These are phyloP conservation scores for Arachis stenosperma DNA, from an alignment of 306 rosid species.

Conservation along the genomic window DNA sequence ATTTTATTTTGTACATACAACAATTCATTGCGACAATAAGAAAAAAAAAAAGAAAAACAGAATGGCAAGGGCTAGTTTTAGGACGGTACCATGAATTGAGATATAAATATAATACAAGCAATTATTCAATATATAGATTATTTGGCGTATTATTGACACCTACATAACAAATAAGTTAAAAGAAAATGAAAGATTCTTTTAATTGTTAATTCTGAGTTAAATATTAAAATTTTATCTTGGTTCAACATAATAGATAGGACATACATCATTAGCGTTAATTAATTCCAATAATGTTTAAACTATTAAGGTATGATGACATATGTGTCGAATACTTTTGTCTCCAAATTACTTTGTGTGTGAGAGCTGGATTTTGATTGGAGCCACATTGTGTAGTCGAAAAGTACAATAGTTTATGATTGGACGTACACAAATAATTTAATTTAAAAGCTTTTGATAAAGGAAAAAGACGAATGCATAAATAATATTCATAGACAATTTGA, in stretches of 20 bases:
- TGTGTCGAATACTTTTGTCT: slow-evolving; percentile 11
- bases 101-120: not conserved
- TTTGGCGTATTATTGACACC: slow-evolving; percentile 11
- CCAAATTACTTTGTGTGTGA: slow-evolving; percentile 22
- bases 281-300: slow-evolving; percentile 8
- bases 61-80: slow-evolving; percentile 15
- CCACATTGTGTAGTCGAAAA: slow-evolving; percentile 21
- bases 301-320: slow-evolving; percentile 32
- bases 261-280: slow-evolving; percentile 8
- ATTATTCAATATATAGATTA: slow-evolving; percentile 7
- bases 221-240: slow-evolving; percentile 10
- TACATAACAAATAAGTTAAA: not conserved
- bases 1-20: too few relatives aligned
- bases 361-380: slow-evolving; percentile 42
- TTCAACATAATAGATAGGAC: not conserved
- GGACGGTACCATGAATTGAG: slow-evolving; percentile 21
- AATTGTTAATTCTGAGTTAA: not conserved
- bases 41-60: not conserved
- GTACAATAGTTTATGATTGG: slow-evolving; percentile 13
- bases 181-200: not conserved
- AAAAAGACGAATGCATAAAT: not conserved
- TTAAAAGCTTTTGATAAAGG: slow-evolving; percentile 14
- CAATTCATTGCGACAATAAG: too few relatives aligned
- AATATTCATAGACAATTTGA: slow-evolving; percentile 28
- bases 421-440: slow-evolving; percentile 4